These are phyloP conservation scores for Plicaturopsis crispa DNA, from an alignment of 768 basidiomycete genomes.

Conservation along the genomic window DNA sequence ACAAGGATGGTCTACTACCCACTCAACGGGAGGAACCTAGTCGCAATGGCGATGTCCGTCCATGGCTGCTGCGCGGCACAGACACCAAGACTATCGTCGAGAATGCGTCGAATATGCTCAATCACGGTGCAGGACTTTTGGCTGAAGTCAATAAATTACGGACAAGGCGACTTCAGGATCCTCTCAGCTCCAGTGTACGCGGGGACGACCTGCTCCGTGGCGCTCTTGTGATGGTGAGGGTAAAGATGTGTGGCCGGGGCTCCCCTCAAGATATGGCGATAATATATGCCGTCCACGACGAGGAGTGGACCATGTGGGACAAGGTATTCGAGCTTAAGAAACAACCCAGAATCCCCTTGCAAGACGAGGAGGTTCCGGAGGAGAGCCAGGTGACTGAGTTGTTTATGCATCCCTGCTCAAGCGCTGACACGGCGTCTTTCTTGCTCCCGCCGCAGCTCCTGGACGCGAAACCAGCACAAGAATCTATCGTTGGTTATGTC, in stretches of 20 bases:
- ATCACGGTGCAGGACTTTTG: conserved; percentile 36
- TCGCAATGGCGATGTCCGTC: conserved; percentile 17
- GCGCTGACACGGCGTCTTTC: not conserved
- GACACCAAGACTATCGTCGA: conserved; percentile 39
- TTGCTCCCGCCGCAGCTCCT: conserved; percentile 30
- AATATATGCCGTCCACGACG: conserved; percentile 58
- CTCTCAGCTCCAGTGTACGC: conserved; percentile 23
- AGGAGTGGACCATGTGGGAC: conserved; percentile 42
- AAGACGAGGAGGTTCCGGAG: conserved; percentile 13
- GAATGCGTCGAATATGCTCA: conserved; percentile 27
- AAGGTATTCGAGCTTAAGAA: conserved; percentile 17
- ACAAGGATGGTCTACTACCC: conserved; percentile 33
- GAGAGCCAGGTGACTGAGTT: conserved; percentile 19
- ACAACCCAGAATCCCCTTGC: conserved; percentile 12
- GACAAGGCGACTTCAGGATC: conserved; percentile 39
- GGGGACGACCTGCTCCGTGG: conserved; percentile 42
- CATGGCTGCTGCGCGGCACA: conserved; percentile 69
- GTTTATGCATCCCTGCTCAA: conserved; percentile 1
- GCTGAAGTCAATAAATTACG: conserved; percentile 55
- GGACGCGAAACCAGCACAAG: conserved; percentile 29
- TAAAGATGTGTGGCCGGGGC: conserved; percentile 61
- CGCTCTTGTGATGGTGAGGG: conserved; percentile 61
- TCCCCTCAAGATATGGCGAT: conserved; percentile 67
- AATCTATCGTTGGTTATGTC: conserved; percentile 67
- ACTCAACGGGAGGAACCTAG: conserved; percentile 45